phyloP scores from a whole-genome alignment of 2,329 filamentous ascomycete genomes.

The Myrmaecium sp. region DNA sequence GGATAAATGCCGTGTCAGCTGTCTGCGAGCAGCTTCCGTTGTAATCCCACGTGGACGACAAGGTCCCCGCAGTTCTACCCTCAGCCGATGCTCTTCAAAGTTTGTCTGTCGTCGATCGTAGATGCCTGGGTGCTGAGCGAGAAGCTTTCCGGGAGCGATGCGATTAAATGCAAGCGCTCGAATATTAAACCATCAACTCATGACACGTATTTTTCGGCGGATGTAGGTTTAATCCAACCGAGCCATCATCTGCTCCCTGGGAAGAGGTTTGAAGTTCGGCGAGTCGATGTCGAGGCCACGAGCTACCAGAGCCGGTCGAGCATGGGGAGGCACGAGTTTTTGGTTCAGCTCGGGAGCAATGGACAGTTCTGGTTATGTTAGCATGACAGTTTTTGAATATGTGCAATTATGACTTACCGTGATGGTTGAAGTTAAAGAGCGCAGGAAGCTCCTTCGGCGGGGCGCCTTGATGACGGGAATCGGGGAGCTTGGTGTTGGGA shows the following conservation, averaged over 20 bases:
- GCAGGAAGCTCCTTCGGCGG: slow-evolving; percentile 65
- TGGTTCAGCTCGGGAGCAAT: slow-evolving; percentile 78
- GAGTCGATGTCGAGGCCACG: slow-evolving; percentile 76
- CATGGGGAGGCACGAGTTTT: slow-evolving; percentile 72
- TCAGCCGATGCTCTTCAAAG: too few species aligned
- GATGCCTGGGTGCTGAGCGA: too few species aligned
- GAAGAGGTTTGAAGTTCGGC: slow-evolving; percentile 66
- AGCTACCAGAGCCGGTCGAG: slow-evolving; percentile 54
- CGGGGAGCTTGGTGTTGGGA: slow-evolving; percentile 75
- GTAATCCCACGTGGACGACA: too few species aligned
- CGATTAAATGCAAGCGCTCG: slow-evolving; percentile 18
- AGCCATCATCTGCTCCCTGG: slow-evolving; percentile 94
- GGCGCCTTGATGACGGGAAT: slow-evolving; percentile 78
- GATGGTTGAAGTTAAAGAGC: slow-evolving; percentile 84
- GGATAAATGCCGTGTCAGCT: too few species aligned
- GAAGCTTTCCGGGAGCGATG: slow-evolving; percentile 16
- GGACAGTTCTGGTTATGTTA: slow-evolving; percentile 58
- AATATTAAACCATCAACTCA: slow-evolving; percentile 22
- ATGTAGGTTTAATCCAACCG: slow-evolving; percentile 58
- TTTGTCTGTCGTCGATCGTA: too few species aligned
- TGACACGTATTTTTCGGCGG: slow-evolving; percentile 16
- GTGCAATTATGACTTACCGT: slow-evolving; percentile 46
- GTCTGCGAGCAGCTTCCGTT: too few species aligned
- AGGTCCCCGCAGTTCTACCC: too few species aligned
- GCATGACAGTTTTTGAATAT: slow-evolving; percentile 4